Conservation (phyloP, 176 grass and related monocot species). For the Puccinellia tenuiflora region DNA sequence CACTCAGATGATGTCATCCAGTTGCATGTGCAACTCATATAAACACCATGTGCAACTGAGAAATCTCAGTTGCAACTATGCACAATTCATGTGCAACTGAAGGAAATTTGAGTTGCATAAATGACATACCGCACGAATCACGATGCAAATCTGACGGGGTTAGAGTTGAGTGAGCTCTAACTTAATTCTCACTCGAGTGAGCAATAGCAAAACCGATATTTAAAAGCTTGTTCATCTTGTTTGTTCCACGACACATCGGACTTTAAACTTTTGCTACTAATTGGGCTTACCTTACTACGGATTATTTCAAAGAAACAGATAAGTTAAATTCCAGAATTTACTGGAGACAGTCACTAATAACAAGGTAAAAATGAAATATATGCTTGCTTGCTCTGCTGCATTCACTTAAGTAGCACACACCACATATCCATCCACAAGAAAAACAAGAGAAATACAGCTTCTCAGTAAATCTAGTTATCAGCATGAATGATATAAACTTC, state of each 20-base stretch:
- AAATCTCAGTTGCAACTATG: too few relatives aligned
- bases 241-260: neutral
- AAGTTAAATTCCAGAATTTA: neutral
- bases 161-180: too few relatives aligned
- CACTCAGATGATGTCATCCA: too few relatives aligned
- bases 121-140: too few relatives aligned
- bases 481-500: neutral
- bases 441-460: neutral
- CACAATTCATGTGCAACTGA: too few relatives aligned
- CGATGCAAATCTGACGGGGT: too few relatives aligned
- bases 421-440: neutral
- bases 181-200: too few relatives aligned
- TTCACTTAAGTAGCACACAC: neutral
- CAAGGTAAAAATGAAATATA: neutral
- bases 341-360: neutral
- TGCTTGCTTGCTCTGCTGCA: neutral
- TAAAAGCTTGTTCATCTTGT: neutral
- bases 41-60: too few relatives aligned
- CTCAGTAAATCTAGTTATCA: neutral
- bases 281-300: neutral
- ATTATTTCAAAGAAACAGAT: neutral
- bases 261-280: neutral
- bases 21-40: too few relatives aligned
- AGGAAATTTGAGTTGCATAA: too few relatives aligned
- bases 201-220: too few relatives aligned